These are phyloP conservation scores for Suillus placidus DNA, from an alignment of 768 basidiomycete genomes.

Conservation along the genomic window DNA sequence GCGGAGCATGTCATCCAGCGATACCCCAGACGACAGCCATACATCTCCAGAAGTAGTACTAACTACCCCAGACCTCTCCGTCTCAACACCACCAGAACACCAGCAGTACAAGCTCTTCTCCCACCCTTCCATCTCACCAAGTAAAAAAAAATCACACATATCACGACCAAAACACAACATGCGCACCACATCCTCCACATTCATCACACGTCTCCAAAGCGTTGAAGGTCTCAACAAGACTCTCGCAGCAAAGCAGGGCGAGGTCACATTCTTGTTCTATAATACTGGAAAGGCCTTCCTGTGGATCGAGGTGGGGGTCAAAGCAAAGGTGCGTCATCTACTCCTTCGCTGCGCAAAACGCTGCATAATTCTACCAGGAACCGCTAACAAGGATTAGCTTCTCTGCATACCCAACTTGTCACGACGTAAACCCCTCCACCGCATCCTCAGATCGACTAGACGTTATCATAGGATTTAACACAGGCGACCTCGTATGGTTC, in stretches of 20 bases:
- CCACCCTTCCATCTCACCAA: slow-evolving; percentile 40
- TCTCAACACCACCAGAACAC: slow-evolving; percentile 27
- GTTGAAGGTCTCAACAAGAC: slow-evolving; percentile 74
- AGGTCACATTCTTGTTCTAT: slow-evolving; percentile 84
- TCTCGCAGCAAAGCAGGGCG: slow-evolving; percentile 80
- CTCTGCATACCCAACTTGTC: slow-evolving; percentile 86
- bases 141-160: slow-evolving; percentile 63
- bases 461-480: slow-evolving; percentile 87
- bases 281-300: slow-evolving; percentile 82
- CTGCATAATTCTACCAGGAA: slow-evolving; percentile 55
- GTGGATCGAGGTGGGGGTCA: slow-evolving; percentile 86
- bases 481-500: slow-evolving; percentile 97
- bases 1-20: slow-evolving; percentile 80
- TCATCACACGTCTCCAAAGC: slow-evolving; percentile 85
- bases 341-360: slow-evolving; percentile 6
- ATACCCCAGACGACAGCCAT: slow-evolving; percentile 65
- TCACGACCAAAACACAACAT: slow-evolving; percentile 90
- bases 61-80: slow-evolving; percentile 35
- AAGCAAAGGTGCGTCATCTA: slow-evolving; percentile 65
- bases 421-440: slow-evolving; percentile 82
- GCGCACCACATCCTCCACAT: slow-evolving; percentile 88
- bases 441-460: slow-evolving; percentile 80
- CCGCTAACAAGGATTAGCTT: slow-evolving; percentile 85
- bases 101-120: slow-evolving; percentile 63
- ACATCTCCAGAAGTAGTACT: slow-evolving; percentile 41